Evolutionary conservation across 495 filamentous ascomycete species (phyloP).

Genomic region (Trichoderma gamsii): DNA sequence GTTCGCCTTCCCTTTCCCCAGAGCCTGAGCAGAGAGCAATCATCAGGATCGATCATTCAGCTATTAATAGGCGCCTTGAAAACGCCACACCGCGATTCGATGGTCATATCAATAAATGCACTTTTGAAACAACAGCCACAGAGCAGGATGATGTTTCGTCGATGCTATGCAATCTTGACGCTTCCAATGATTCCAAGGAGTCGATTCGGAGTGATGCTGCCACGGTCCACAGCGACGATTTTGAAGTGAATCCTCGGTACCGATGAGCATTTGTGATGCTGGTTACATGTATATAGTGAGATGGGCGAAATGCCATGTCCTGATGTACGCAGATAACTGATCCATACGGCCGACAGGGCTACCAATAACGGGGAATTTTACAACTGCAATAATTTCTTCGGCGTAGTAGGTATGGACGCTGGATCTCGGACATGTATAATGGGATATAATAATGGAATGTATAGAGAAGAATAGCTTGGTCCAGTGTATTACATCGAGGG

Average conservation of each 20-base stretch:
- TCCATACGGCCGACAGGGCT: not conserved
- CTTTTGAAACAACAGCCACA: not conserved
- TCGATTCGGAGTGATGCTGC: slow-evolving; percentile 6
- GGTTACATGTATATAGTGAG: not conserved
- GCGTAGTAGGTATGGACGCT: too few relatives aligned
- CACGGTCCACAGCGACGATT: slow-evolving; percentile 15
- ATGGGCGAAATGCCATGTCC: not conserved
- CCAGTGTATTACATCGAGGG: too few relatives aligned
- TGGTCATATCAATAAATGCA: not conserved
- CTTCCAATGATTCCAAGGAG: not conserved
- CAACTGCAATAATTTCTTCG: not conserved
- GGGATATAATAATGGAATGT: too few relatives aligned
- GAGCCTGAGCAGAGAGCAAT: not conserved
- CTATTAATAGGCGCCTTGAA: not conserved
- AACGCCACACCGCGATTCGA: not conserved
- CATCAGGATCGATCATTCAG: not conserved
- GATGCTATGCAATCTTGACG: not conserved
- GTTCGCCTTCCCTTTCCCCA: slow-evolving; percentile 4
- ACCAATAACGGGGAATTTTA: not conserved
- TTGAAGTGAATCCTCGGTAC: not conserved
- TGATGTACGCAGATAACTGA: not conserved
- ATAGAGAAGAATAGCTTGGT: too few relatives aligned
- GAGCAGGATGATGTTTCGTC: not conserved
- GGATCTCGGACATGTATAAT: too few relatives aligned
- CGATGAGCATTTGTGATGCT: not conserved